A percentile compares a stretch with the other conserved stretches of the same genome.
phyloP scores from a whole-genome alignment of 2,329 filamentous ascomycete species.

The Phialocephala sp. region DNA sequence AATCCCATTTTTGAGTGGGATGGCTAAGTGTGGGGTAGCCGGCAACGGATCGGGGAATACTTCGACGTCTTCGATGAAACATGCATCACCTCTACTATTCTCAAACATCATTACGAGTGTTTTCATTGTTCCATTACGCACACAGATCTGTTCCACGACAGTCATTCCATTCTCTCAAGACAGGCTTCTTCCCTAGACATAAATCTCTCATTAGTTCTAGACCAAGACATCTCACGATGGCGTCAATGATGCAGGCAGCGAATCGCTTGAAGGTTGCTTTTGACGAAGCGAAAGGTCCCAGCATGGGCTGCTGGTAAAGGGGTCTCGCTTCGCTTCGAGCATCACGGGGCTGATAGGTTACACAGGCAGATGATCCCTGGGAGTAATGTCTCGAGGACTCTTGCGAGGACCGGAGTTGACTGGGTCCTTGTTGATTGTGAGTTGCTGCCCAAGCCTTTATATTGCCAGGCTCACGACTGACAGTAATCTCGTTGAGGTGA shows the following conservation, averaged over 20 bases:
- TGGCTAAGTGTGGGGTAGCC: not conserved
- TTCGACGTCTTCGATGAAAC: conserved; percentile 1
- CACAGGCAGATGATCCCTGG: conserved; percentile 64
- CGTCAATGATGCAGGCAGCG: conserved; percentile 42
- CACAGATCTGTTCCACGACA: conserved; percentile 1
- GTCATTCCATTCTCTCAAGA: not conserved
- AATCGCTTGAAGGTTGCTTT: conserved; percentile 59
- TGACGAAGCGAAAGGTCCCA: conserved; percentile 49
- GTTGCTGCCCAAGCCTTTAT: conserved; percentile 1
- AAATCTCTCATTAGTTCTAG: not conserved
- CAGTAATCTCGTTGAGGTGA: conserved; percentile 21
- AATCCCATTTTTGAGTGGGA: not conserved
- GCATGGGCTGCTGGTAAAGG: conserved; percentile 57
- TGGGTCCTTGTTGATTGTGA: conserved; percentile 65
- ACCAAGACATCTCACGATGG: conserved; percentile 29
- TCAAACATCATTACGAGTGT: conserved; percentile 1
- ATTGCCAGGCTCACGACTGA: not conserved
- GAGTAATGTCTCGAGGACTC: conserved; percentile 60
- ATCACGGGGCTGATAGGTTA: not conserved
- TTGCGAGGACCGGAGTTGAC: conserved; percentile 68
- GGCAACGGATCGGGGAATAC: not conserved
- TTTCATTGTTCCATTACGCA: not conserved
- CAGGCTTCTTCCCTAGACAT: not conserved
- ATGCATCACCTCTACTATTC: not conserved
- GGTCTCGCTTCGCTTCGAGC: too few species aligned